phyloP scores from a whole-genome alignment of 2,329 filamentous ascomycete species.

The Ophiosphaerella herpotricha region DNA sequence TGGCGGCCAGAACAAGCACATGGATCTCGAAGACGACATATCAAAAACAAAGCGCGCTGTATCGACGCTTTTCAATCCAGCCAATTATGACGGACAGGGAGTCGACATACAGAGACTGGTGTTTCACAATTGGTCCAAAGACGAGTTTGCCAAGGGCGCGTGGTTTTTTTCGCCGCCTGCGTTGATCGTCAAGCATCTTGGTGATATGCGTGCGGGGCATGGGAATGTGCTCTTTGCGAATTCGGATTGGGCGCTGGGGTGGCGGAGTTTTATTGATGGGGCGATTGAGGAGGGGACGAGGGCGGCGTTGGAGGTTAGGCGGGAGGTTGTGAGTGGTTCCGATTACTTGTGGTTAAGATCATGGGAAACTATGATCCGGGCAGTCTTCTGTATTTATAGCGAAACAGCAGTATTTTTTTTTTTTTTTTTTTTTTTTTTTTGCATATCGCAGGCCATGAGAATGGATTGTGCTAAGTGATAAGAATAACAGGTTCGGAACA shows the following conservation, averaged over 20 bases:
- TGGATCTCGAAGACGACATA: conserved; percentile 52
- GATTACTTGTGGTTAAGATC: too few relatives aligned
- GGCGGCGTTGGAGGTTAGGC: conserved; percentile 39
- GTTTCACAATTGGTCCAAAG: conserved; percentile 57
- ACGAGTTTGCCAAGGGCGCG: conserved; percentile 54
- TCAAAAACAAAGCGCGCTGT: conserved; percentile 36
- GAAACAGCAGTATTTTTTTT: too few relatives aligned
- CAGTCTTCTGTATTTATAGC: too few relatives aligned
- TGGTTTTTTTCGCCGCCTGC: conserved; percentile 40
- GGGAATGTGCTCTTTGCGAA: conserved; percentile 55
- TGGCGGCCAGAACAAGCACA: conserved; percentile 50
- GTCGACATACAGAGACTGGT: conserved; percentile 33
- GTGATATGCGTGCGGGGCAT: conserved; percentile 49
- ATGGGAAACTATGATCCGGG: too few relatives aligned
- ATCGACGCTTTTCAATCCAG: conserved; percentile 35
- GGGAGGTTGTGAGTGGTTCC: conserved; percentile 4
- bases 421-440: too few relatives aligned
- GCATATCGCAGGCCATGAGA: too few relatives aligned
- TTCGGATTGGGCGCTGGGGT: conserved; percentile 56
- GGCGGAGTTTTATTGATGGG: conserved; percentile 58
- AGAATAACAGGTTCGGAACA: too few relatives aligned
- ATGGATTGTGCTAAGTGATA: too few relatives aligned
- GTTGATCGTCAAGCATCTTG: conserved; percentile 46
- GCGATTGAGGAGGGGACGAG: conserved; percentile 54
- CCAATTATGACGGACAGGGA: conserved; percentile 1